Conservation (phyloP, 305 asterid species). For the Fraxinus paxiana region DNA sequence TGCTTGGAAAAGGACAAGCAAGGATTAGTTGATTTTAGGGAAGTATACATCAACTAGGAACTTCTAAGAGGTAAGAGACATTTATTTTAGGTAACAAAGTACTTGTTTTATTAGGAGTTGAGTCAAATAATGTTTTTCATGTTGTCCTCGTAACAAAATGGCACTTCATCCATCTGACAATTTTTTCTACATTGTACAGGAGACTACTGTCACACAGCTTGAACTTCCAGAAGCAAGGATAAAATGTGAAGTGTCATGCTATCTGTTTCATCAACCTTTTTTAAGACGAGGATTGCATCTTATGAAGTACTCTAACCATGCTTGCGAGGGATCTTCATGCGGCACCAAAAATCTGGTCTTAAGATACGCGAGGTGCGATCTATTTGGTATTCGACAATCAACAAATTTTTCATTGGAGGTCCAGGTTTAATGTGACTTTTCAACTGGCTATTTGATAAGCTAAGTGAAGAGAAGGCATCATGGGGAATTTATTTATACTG, state of each 20-base stretch:
- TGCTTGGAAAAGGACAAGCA: no score
- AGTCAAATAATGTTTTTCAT: no score
- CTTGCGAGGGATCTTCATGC: background rate
- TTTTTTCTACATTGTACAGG: background rate
- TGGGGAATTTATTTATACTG: background rate
- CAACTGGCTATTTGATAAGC: background rate
- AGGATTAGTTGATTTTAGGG: no score
- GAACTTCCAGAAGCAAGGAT: background rate
- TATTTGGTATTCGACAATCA: background rate
- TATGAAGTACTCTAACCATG: background rate
- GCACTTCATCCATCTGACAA: no score
- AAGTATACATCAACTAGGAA: no score
- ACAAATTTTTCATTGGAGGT: conserved; percentile 1
- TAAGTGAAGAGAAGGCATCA: background rate
- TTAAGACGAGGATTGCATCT: no score
- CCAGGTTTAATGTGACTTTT: background rate
- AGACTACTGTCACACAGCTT: background rate
- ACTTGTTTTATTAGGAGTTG: no score
- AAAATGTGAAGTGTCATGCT: background rate
- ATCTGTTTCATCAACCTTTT: no score
- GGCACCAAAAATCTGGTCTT: background rate
- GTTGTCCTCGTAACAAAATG: no score
- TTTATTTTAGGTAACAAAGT: no score
- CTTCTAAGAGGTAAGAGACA: no score
- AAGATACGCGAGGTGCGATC: background rate